Evolutionary conservation across 139 green algal species (phyloP), one percentile per base, ranked within the genome.

Genomic region (Chlorella sp.): DNA sequence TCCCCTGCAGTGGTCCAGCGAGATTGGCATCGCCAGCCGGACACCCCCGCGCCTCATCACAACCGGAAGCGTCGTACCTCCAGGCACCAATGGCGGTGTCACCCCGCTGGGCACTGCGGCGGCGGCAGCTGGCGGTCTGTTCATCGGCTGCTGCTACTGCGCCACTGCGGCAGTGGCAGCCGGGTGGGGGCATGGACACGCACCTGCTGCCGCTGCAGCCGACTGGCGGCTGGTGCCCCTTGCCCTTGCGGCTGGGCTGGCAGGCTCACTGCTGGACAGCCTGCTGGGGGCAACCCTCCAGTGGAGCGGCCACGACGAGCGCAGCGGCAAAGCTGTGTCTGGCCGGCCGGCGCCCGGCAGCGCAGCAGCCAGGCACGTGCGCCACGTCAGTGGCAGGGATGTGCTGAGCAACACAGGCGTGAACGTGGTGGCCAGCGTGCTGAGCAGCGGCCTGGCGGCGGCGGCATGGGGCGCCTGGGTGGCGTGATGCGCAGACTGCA

Each of bases 241-340:
- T 32, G 94, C 94, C n/a, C 60, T 96, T 13, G 74, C 89, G 14
- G 94, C 91, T 13, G 97, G 96, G 13, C 73, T 99, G 56, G 9
- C 93, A 14, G 95, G 95, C 1, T 98, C 93, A 3, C 72, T 99
- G 72, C 30, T 99, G 9, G 97, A 99, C 86, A 98, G 93, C 0
- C 38, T 99, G 13, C 90, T 99, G 40, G 97, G 97, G 0, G 97
- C 97, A 14, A 98, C 95, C 0, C 40, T 99, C 44, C 97, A 99
- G 87, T 98, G 94, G 85, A 96, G 89, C 20, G 94, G 96, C 0
- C 94, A 90, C 68, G 92, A 96, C 70, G 30, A 65, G 14, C 28
- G 51, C 2, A 91, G 44, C 1, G 30, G 80, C 1, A 86, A 87
- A 22, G 81, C 95, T 13, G 93, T 69, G 44, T 90, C 93, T 1